Base-by-base conservation (phyloP, 1,284 basidiomycete species). In the Hymenochaete sp. region DNA sequence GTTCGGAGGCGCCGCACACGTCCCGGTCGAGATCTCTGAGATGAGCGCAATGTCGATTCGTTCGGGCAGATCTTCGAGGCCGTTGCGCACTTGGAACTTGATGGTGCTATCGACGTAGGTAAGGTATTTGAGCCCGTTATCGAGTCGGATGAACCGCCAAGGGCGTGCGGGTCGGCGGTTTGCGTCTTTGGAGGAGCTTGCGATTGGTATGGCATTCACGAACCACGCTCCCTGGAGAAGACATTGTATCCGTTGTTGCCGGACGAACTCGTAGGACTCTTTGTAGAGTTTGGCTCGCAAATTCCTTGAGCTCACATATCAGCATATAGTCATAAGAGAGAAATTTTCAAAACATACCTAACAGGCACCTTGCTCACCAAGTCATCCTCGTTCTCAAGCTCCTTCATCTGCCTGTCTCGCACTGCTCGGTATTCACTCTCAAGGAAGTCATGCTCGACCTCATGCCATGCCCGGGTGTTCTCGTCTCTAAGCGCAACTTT, bases 211-310 rank as follows among this genome's bases (percentile, higher is more conserved):
- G 4, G 77, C 84, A 56, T 85, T 88, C 52, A 85, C 74, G 62
- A 93, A 93, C 90, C 90, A 93, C 27, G 89, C 85, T n/a, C 90
- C 90, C 57, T 90, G 83, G 39, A 90, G 65, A 33, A 95, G 62
- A 58, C 89, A 93, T 53, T 89, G 84, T 55, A 93, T 82, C 37
- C 93, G 74, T 64, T 98, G 93, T 59, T 90, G 84, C 24, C 85
- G 73, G 22, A 98, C 83, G 57, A 96, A 95, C 57, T 95, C 92
- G 57, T 82, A 92, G 11, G 90, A 93, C 59, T 97, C 93, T 55
- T 82, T 86, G 66, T 89, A 88, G 29, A 97, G 71, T 56, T 89
- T 88, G 22, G 82, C 83, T 31, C 90, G 78, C 45, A 98, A 66
- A 60, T 89, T 92, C 46, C 87, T 90, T 54, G n/a, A 54, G 44